Base-by-base conservation (phyloP, 225 moss, liverwort and hornwort genomes). In the Pseudoscleropodium purum region DNA sequence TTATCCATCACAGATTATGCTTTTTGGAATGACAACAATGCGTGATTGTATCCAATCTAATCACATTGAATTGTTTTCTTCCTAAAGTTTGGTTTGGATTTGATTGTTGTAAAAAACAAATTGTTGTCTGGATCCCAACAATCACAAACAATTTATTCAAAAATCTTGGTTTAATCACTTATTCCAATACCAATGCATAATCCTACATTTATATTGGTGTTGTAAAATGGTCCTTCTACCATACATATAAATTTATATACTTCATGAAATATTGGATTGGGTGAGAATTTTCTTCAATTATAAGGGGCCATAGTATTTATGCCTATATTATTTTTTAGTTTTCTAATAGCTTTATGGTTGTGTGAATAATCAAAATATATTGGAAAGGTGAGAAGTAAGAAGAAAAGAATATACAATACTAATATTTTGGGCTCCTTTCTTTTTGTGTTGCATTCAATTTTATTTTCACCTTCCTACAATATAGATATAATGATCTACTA, bases 111-210 rank as follows among this genome's bases (percentile, higher is more conserved):
- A 13, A 24, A 39, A 70, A 39, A 39, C 0, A n/a, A 70, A 70
- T 70, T 70, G 4, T 25, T 7, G 14, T 70, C 25, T 39, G 14
- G 15, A 72, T 41, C 9, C 15, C 15, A 41, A 67, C 33, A 6
- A 20, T n/a, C 5, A 41, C 15, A 72, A 41, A 41, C 3, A 72
- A 70, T 70, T 21, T 70, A 4, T 25, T 24, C 25, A 70, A 2
- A 39, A 39, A 14, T 25, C 2, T 0, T 24, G 4, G 25, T 13
- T 70, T 14, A 70, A n/a, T 1, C 1, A 0, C 39, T 25, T 8
- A 39, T 15, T 70, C n/a, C n/a, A 69, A n/a, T 7, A n/a, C 23
- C 69, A 70, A 70, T 21, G 25, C 5, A 39, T 70, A 15, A 70
- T 26, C 26, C 15, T 41, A 8, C 26, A 72, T 25, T 72, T 41